A percentile compares a stretch with the other conserved stretches of the same genome.
phyloP scores from a whole-genome alignment of 139 green algal species.

The Spirogloea muscicola region DNA sequence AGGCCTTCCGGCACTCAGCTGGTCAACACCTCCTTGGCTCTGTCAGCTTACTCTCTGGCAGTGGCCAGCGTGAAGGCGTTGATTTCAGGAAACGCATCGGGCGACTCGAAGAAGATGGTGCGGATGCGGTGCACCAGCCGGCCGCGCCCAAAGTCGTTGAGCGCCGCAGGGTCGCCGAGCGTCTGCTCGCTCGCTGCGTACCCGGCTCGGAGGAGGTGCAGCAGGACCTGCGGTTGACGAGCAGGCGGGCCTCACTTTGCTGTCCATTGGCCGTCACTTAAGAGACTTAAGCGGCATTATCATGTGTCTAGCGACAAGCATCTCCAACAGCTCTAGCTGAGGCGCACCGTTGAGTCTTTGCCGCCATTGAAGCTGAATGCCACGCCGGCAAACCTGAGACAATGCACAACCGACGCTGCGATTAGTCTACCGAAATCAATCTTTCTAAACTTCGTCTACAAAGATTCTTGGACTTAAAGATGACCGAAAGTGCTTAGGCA shows the following conservation, averaged over 20 bases:
- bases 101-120: slow-evolving; percentile 37
- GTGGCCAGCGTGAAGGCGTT: slow-evolving; percentile 25
- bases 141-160: neutral
- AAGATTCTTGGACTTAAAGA: no score
- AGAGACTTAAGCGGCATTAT: neutral
- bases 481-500: no score
- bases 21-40: neutral
- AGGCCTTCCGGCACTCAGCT: neutral
- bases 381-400: slow-evolving; percentile 21
- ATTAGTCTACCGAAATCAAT: no score
- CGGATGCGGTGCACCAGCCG: slow-evolving; percentile 6
- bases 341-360: slow-evolving; percentile 38
- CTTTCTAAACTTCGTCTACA: no score
- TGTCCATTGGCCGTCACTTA: neutral
- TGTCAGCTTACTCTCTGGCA: slow-evolving; percentile 14
- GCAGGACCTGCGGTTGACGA: slow-evolving; percentile 10
- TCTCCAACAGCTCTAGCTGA: neutral
- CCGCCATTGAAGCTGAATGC: slow-evolving; percentile 42
- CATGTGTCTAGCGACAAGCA: neutral
- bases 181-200: neutral
- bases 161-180: neutral
- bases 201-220: slow-evolving; percentile 27
- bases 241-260: neutral
- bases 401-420: no score
- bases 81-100: slow-evolving; percentile 33